Evolutionary conservation across 495 filamentous ascomycete genomes (phyloP), one percentile per base, ranked within the genome.

Genomic region (Penicillium desertorum): DNA sequence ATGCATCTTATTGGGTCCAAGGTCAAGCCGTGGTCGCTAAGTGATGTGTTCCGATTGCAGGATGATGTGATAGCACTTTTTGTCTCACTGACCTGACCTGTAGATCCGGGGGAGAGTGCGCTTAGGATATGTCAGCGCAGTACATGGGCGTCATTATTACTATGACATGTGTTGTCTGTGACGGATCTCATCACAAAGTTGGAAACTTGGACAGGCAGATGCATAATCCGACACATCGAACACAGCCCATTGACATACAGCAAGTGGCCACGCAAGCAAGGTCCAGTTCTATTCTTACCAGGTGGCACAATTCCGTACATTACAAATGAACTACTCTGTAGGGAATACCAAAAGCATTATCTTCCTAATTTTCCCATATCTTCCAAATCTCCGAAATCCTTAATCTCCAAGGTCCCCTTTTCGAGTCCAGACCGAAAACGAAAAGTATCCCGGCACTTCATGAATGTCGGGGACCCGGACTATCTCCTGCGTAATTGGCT

Each of bases 31-130:
- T 62, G 20, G 63, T 68, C 61, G 63, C 63, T 41, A 66, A 61
- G 59, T 62, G 61, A 62, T 66, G 61, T 64, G 63, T 63, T 62
- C 52, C 54, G 54, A 64, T 57, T 66, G 61, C 66, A 65, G 56
- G 54, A 25, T 30, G 53, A 54, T 68, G 66, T 66, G 63, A 69
- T 66, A 56, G 54, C 50, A 51, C 51, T 43, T 46, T 49, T 62
- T 42, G 54, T 62, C 53, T 59, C 19, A 61, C 56, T 37, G 50
- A 48, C 16, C 27, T 60, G 55, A 62, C 56, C 55, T 50, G 61
- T 64, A 58, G 61, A 69, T 69, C 66, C 63, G 63, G 66, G 61
- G 66, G 45, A 57, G 27, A 34, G 34, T 23, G 23, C 12, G 32
- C 23, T 29, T 42, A 30, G 49, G 34, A 44, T 36, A 20, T 53